Evolutionary conservation across 2,329 filamentous ascomycete species (phyloP).

Genomic region (Beauveria australis): DNA sequence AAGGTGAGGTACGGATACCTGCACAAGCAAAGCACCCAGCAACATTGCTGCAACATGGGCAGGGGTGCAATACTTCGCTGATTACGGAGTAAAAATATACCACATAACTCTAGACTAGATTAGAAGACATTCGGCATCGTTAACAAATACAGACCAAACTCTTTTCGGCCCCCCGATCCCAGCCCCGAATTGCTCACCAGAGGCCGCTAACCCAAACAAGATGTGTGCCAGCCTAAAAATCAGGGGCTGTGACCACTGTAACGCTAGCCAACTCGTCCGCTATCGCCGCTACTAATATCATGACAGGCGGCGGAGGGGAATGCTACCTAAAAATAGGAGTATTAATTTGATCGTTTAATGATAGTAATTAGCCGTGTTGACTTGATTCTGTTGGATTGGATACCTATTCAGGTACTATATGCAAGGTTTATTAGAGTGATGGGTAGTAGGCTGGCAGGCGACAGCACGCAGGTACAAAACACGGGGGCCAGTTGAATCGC

Average conservation of each 20-base stretch:
- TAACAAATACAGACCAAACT: not conserved
- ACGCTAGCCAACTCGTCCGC: not conserved
- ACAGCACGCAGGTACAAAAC: not conserved
- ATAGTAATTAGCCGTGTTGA: too few species aligned
- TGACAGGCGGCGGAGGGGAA: not conserved
- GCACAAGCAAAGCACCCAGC: too few species aligned
- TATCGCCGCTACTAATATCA: not conserved
- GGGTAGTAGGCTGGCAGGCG: not conserved
- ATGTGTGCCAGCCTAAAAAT: not conserved
- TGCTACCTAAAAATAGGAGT: not conserved
- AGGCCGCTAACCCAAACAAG: not conserved
- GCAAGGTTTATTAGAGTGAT: too few species aligned
- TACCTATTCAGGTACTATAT: too few species aligned
- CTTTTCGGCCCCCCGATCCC: not conserved
- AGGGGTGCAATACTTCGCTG: too few species aligned
- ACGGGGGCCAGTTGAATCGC: slow-evolving; percentile 1
- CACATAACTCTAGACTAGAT: too few species aligned
- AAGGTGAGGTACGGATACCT: too few species aligned
- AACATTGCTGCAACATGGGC: too few species aligned
- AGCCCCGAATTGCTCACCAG: not conserved
- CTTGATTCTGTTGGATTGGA: too few species aligned
- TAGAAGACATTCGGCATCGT: not conserved
- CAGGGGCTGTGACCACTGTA: not conserved
- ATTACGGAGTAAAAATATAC: too few species aligned
- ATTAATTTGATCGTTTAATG: too few species aligned